These are phyloP conservation scores for Jacaranda copaia DNA, from an alignment of 257 asterid species.

Conservation along the genomic window DNA sequence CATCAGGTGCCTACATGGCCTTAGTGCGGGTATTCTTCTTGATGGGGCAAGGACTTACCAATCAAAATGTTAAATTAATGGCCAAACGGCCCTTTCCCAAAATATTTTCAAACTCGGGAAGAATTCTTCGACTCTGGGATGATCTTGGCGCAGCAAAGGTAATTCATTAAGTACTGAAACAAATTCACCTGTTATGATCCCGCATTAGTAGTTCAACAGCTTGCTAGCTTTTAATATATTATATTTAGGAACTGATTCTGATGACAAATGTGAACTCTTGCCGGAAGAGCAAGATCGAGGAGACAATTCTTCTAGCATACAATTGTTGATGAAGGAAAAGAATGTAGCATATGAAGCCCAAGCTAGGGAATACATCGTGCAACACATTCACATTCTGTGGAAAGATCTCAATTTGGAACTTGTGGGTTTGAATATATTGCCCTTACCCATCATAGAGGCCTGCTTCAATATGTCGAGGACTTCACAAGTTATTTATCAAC, in stretches of 20 bases:
- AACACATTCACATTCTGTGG: constrained; percentile 20
- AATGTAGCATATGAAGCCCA: constrained; percentile 8
- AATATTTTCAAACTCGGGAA: constrained; percentile 34
- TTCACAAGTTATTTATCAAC: constrained; percentile 28
- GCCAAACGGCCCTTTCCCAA: constrained; percentile 35
- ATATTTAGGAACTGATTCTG: no score
- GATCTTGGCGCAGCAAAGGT: constrained; percentile 43
- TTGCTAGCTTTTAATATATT: no score
- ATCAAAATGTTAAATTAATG: constrained; percentile 23
- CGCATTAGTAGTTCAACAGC: no score
- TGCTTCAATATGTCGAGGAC: constrained; percentile 32
- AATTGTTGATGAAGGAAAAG: constrained; percentile 22
- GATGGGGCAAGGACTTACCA: constrained; percentile 32
- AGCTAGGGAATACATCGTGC: constrained; percentile 22
- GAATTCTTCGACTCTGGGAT: constrained; percentile 44
- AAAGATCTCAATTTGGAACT: constrained; percentile 25
- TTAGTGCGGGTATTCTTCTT: constrained; percentile 41
- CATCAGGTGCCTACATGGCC: constrained; percentile 43
- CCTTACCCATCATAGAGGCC: constrained; percentile 7
- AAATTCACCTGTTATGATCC: no score
- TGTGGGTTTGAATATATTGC: constrained; percentile 3
- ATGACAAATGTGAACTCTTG: no score
- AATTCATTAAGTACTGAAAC: neutral
- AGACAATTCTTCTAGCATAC: constrained; percentile 34
- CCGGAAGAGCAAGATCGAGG: constrained; percentile 36